phyloP scores from a whole-genome alignment of 352 stramenopile species.

The Phytophthora lateralis region DNA sequence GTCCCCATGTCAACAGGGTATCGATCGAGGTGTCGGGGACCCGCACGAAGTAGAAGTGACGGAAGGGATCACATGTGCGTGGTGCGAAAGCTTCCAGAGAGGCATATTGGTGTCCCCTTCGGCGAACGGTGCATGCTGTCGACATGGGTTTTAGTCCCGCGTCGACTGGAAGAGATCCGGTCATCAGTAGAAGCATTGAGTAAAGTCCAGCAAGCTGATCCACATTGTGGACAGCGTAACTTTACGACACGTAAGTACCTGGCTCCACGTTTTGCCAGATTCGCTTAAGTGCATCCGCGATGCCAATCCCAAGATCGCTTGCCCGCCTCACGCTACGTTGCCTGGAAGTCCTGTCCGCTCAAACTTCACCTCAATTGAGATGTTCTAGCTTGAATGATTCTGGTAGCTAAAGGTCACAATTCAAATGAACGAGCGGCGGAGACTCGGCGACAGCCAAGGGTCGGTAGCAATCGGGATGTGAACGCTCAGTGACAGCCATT shows the following conservation, averaged over 20 bases:
- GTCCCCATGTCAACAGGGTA: constrained; percentile 20
- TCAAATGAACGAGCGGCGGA: constrained; percentile 20
- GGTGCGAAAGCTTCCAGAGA: constrained; percentile 6
- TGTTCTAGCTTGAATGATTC: no score
- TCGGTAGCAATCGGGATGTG: constrained; percentile 5
- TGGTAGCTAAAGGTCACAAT: not conserved
- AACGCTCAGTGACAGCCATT: not conserved
- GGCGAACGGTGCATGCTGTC: constrained; percentile 9
- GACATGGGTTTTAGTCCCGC: constrained; percentile 26
- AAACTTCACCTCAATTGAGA: not conserved
- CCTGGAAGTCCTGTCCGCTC: not conserved
- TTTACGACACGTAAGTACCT: not conserved
- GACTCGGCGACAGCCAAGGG: constrained; percentile 9
- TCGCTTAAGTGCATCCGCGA: constrained; percentile 1
- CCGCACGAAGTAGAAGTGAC: constrained; percentile 23
- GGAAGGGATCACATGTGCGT: constrained; percentile 4
- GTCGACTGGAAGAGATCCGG: not conserved
- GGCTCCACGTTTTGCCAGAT: constrained; percentile 4
- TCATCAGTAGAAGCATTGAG: no score
- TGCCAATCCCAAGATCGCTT: constrained; percentile 5
- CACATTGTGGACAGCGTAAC: not conserved
- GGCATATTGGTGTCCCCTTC: not conserved
- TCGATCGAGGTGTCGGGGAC: not conserved
- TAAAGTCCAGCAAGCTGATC: no score
- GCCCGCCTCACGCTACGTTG: constrained; percentile 4